Evolutionary conservation across 1,139 yeast species (phyloP).

Genomic region (Zygoascus sp.): DNA sequence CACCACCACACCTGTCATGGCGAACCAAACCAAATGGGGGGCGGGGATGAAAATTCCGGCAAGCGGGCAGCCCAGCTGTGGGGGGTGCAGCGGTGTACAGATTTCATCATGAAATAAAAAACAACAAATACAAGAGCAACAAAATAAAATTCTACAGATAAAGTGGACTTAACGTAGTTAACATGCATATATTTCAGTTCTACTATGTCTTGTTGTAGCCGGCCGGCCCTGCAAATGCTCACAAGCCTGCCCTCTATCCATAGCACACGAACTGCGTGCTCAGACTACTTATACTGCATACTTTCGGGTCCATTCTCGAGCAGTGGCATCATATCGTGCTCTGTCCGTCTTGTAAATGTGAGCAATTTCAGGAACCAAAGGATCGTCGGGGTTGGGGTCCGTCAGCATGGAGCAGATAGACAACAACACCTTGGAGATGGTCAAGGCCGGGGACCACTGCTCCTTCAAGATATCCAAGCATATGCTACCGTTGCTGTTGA

Average conservation of each 20-base stretch:
- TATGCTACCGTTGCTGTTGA: slow-evolving; percentile 82
- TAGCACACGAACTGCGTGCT: slow-evolving; percentile 3
- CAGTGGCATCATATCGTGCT: slow-evolving; percentile 92
- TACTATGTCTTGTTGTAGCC: background rate
- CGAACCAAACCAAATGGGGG: background rate
- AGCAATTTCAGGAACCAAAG: slow-evolving; percentile 97
- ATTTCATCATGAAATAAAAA: background rate
- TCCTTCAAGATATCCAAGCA: slow-evolving; percentile 82
- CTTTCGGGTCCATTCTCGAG: slow-evolving; percentile 98
- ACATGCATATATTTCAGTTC: slow-evolving; percentile 2
- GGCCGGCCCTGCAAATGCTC: background rate
- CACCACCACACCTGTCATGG: too few relatives aligned
- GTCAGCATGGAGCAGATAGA: slow-evolving; percentile 89
- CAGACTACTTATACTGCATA: slow-evolving; percentile 68
- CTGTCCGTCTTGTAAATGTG: slow-evolving; percentile 94
- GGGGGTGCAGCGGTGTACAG: too few relatives aligned
- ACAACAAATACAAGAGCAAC: background rate
- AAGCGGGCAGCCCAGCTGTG: too few relatives aligned
- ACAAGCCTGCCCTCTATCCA: background rate
- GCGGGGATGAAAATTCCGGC: background rate
- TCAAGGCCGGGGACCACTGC: slow-evolving; percentile 89
- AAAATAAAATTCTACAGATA: background rate
- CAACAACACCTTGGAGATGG: slow-evolving; percentile 81
- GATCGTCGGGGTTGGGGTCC: slow-evolving; percentile 98
- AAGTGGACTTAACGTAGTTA: too few relatives aligned